Percentiles rank a stretch among this genome's conserved stretches.
These are phyloP conservation scores for Aspergillus candidus DNA, from an alignment of 2,329 filamentous ascomycete genomes.

Conservation along the genomic window DNA sequence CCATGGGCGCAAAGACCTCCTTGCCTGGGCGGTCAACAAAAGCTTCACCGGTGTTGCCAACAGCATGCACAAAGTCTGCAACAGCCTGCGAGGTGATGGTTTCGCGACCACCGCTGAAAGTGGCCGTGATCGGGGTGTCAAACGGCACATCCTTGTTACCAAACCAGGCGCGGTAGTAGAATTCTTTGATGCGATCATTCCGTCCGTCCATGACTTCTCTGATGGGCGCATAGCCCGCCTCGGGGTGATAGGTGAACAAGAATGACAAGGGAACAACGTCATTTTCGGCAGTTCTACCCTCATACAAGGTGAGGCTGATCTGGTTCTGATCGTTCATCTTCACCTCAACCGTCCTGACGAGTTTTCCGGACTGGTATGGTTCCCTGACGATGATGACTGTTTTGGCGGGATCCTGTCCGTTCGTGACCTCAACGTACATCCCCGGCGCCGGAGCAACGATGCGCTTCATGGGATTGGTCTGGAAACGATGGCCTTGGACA, in stretches of 20 bases:
- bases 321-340: conserved; percentile 68
- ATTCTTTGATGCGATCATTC: conserved; percentile 98
- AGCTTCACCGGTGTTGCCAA: conserved; percentile 94
- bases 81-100: conserved; percentile 88
- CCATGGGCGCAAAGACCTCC: conserved; percentile 92
- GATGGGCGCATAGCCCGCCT: conserved; percentile 95
- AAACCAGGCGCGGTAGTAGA: conserved; percentile 98
- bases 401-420: conserved; percentile 75
- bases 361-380: conserved; percentile 76
- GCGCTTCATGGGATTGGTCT: conserved; percentile 90
- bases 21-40: conserved; percentile 96
- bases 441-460: conserved; percentile 83
- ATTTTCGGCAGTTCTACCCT: conserved; percentile 81
- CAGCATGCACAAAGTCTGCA: conserved; percentile 97
- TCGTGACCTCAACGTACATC: conserved; percentile 78
- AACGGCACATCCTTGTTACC: conserved; percentile 78
- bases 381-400: conserved; percentile 84
- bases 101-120: conserved; percentile 82
- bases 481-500: conserved; percentile 92
- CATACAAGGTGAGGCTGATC: conserved; percentile 84
- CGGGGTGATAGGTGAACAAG: conserved; percentile 87
- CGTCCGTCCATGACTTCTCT: conserved; percentile 92
- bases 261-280: conserved; percentile 77
- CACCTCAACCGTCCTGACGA: conserved; percentile 82
- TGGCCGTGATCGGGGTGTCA: conserved; percentile 74